Conservation (phyloP, 2,329 filamentous ascomycete species). For the Emergomyces pasteurianus region DNA sequence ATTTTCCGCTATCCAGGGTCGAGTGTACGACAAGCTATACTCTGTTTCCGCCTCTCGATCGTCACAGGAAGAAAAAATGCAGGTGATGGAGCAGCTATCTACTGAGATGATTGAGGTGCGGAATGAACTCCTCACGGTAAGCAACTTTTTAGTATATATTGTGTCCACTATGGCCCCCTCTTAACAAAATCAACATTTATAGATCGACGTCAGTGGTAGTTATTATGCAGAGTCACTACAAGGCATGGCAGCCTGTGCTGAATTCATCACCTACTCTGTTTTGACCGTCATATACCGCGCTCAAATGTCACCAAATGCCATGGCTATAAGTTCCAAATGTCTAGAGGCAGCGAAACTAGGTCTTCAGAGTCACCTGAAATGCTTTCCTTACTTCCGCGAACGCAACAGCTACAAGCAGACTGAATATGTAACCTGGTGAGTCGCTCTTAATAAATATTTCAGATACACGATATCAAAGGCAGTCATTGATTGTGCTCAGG, state of each 20-base stretch:
- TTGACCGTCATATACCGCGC: slow-evolving; percentile 29
- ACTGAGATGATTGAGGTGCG: slow-evolving; percentile 15
- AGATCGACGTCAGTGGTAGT: slow-evolving; percentile 11
- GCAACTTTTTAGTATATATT: neutral
- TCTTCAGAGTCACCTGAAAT: slow-evolving; percentile 17
- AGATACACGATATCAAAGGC: neutral
- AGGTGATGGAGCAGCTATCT: slow-evolving; percentile 14
- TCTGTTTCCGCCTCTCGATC: slow-evolving; percentile 11
- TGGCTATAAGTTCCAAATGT: slow-evolving; percentile 17
- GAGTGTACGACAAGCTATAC: slow-evolving; percentile 49
- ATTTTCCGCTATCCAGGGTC: slow-evolving; percentile 45
- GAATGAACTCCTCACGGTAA: slow-evolving; percentile 14
- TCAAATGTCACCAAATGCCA: slow-evolving; percentile 15
- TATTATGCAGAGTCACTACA: slow-evolving; percentile 13
- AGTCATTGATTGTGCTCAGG: slow-evolving; percentile 14
- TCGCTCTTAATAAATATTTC: neutral
- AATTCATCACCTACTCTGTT: slow-evolving; percentile 24
- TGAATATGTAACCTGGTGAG: slow-evolving; percentile 19
- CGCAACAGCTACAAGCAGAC: slow-evolving; percentile 17
- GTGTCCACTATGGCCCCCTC: neutral
- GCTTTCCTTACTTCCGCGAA: slow-evolving; percentile 16
- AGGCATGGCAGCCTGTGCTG: slow-evolving; percentile 20
- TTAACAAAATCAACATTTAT: slow-evolving; percentile 15
- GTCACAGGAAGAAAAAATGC: slow-evolving; percentile 8
- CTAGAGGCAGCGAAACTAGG: slow-evolving; percentile 17